Base-by-base conservation (phyloP, 129 eudicot genomes). In the Flaveria robusta region DNA sequence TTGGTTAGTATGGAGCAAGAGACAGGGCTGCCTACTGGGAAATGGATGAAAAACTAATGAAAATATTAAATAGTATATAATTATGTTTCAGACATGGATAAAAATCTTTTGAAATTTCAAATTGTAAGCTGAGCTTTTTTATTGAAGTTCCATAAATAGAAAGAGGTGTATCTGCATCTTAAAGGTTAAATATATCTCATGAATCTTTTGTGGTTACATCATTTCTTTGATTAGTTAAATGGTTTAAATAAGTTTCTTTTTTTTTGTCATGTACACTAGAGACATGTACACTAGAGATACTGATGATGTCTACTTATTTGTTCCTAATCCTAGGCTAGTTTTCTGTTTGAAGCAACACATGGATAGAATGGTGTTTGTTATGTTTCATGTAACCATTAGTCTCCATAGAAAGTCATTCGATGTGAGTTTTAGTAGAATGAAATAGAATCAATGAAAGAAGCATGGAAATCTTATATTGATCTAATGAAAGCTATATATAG, bases 1-100 rank as follows among this genome's bases (percentile, higher is more conserved):
- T 68, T 70, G 71, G 47, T 23, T 76, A 70, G 74, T 18, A 51
- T 76, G 85, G 75, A 80, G 84, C 70, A 74, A 66, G 65, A 60
- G 71, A 66, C 29, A 5, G 54, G 45, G 16, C 49, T 51, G 27
- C 74, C 20, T 59, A 71, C 70, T 41, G 85, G 78, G 70, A 75
- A 81, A 26, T 75, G 76, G 69, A 70, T 49, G 60, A 70, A 63
- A 41, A 64, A 68, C 49, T 63, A 63, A 63, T 63, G 68, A 63
- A 16, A 74, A 52, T 41, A 66, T 70, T 67, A 41, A 67, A 39
- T 59, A 49, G 70, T 42, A 74, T 43, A 55, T 73, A 73, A 31
- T 55, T 73, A 45, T 74, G 50, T 54, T 66, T 41, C 59, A 55
- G 49, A 34, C 69, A 20, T 73, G 79, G 60, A 16, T 52, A 19